Base-by-base conservation (phyloP, 2,329 filamentous ascomycete species). In the Seiridium cupressi region DNA sequence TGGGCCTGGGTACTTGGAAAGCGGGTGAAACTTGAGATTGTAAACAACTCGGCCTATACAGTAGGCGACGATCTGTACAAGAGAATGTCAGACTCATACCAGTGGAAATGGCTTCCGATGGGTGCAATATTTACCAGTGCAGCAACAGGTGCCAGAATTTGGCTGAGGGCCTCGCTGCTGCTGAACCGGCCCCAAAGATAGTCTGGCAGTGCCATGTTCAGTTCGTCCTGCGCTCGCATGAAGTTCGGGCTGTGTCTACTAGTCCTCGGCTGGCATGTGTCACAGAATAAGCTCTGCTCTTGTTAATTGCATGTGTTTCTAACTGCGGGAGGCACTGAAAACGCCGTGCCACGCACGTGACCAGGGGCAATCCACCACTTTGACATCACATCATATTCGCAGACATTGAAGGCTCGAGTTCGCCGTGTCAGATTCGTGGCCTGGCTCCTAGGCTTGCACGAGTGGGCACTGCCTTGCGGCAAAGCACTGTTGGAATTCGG, bases 1-100 rank as follows among this genome's bases (percentile, higher is more conserved):
- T 5, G 64, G 68, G 5, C 66, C 66, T 0, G 68, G 66, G 34
- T 68, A 61, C 10, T 51, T 56, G 4, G 65, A 58, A 5, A 69
- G 57, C 4, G 68, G 68, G 44, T 70, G 65, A 42, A 67, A 64
- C 31, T 64, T 55, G 32, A 68, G 36, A 40, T 60, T 48, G 51
- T 64, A 66, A 18, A 70, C 13, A 8, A 40, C 49, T 26, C 51
- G 51, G 55, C 44, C 46, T 42, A 42, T 31, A 36, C 18, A 51
- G 35, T 51, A 58, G 18, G 46, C 55, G 36, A 58, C 40, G 18
- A n/a, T 8, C 55, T 58, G 46, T 13, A 31, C 42, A n/a, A 3
- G 8, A 32, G 13, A 40, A 35, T 6, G 31, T 51, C 5, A 51
- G 55, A 31, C 55, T 48, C 46, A 35, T 26, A 48, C 38, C 34